Conservation (phyloP, 2,329 filamentous ascomycete species). For the Drechslerella stenobrocha region DNA sequence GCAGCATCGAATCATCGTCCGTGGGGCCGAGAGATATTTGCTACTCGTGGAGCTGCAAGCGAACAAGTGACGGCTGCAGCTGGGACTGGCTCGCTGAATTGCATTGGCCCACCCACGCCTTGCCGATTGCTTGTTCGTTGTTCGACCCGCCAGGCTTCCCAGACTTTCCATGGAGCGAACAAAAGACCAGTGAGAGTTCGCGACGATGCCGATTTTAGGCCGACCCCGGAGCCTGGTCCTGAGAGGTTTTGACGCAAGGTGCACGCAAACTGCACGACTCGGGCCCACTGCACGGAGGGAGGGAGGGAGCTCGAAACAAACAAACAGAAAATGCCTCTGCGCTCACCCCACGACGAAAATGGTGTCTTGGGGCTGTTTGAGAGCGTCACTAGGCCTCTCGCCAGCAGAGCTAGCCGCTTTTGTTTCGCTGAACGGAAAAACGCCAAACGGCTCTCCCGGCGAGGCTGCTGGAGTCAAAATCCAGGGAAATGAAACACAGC, state of each 20-base stretch:
- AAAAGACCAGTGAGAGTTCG: constrained; percentile 11
- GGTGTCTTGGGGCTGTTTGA: constrained; percentile 20
- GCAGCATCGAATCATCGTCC: constrained; percentile 17
- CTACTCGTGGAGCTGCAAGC: constrained; percentile 24
- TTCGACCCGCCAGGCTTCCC: too few relatives aligned
- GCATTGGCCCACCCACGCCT: too few relatives aligned
- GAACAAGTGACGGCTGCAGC: constrained; percentile 2
- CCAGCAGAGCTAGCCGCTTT: constrained; percentile 28
- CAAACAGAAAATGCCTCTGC: constrained; percentile 20
- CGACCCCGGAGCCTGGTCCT: constrained; percentile 20
- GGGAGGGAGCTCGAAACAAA: constrained; percentile 15
- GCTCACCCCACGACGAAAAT: constrained; percentile 34
- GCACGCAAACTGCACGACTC: constrained; percentile 20
- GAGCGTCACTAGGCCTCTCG: constrained; percentile 34
- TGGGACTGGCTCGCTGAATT: background rate
- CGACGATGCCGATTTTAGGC: constrained; percentile 44
- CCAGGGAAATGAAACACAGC: constrained; percentile 19
- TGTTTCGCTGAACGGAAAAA: constrained; percentile 13
- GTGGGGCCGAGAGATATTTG: constrained; percentile 29
- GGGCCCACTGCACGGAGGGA: background rate
- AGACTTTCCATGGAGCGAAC: constrained; percentile 2
- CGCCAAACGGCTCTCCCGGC: constrained; percentile 36
- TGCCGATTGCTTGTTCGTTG: too few relatives aligned
- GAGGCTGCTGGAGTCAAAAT: constrained; percentile 33
- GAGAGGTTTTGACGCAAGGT: constrained; percentile 45